Conservation (phyloP, 2,329 filamentous ascomycete genomes). For the Aspergillus pseudotamarii region DNA sequence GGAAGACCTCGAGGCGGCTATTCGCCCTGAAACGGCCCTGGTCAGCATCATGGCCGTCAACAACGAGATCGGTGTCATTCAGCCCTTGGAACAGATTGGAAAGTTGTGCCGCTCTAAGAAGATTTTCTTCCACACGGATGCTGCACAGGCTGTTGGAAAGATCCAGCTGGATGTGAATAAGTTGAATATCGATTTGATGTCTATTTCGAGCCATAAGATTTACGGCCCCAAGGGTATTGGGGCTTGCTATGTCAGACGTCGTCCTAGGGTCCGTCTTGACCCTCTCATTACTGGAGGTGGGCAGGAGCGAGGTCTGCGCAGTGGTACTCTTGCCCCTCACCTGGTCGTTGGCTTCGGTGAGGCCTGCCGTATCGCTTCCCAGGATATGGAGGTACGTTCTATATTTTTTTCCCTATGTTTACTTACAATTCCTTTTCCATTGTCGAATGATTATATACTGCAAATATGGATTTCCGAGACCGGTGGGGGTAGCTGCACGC, state of each 20-base stretch:
- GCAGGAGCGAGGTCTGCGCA: conserved; percentile 91
- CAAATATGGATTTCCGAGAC: conserved; percentile 73
- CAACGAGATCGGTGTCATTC: conserved; percentile 99
- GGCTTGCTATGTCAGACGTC: conserved; percentile 90
- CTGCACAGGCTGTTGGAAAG: conserved; percentile 96
- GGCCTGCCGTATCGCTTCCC: conserved; percentile 85
- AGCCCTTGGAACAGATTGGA: conserved; percentile 91
- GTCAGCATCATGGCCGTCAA: conserved; percentile 99
- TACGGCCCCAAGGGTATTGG: conserved; percentile 98
- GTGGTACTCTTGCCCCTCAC: conserved; percentile 87
- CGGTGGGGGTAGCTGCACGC: conserved; percentile 54
- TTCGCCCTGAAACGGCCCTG: conserved; percentile 85
- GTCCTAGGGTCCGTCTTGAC: conserved; percentile 90
- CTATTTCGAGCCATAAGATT: conserved; percentile 97
- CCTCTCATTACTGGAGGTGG: conserved; percentile 96
- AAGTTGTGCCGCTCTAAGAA: conserved; percentile 88
- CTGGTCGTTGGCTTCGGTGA: conserved; percentile 92
- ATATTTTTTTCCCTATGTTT: conserved; percentile 13
- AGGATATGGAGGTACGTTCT: conserved; percentile 82
- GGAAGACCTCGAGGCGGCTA: conserved; percentile 81
- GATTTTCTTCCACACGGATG: conserved; percentile 97
- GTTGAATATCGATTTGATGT: conserved; percentile 98
- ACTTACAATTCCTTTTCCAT: conserved; percentile 11
- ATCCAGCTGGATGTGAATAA: conserved; percentile 95
- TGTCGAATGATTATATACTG: conserved; percentile 75